Conservation (phyloP, 192 early-diverging fungal genomes). For the Rhizoclosmatium globosum region DNA sequence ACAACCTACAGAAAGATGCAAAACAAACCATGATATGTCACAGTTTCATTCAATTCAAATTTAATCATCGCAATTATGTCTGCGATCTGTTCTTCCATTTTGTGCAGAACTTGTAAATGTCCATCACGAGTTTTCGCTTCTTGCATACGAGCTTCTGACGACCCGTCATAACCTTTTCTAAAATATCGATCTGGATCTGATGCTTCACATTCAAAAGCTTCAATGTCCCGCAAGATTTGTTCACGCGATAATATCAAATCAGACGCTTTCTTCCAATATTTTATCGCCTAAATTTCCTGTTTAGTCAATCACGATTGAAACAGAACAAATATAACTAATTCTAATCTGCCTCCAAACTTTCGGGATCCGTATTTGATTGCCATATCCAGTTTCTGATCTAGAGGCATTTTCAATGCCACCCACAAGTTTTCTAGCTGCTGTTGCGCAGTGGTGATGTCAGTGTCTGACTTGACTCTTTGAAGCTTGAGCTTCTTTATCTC, state of each 20-base stretch:
- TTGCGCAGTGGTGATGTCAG: constrained; percentile 51
- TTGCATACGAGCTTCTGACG: constrained; percentile 53
- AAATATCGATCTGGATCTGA: constrained; percentile 62
- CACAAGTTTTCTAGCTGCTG: constrained; percentile 59
- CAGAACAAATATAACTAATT: constrained; percentile 43
- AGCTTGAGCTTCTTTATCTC: neutral
- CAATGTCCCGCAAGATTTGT: constrained; percentile 51
- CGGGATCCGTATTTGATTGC: constrained; percentile 65
- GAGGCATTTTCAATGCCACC: constrained; percentile 60
- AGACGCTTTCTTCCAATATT: constrained; percentile 54
- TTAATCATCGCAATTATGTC: constrained; percentile 53
- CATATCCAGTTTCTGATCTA: constrained; percentile 67
- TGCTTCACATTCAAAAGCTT: constrained; percentile 53
- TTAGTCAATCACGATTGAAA: neutral
- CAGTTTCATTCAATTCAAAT: constrained; percentile 57
- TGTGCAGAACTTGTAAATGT: constrained; percentile 52
- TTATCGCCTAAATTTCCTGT: constrained; percentile 48
- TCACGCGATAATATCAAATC: constrained; percentile 54
- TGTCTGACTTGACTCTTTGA: constrained; percentile 16
- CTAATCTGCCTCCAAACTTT: constrained; percentile 52
- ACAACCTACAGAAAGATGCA: neutral
- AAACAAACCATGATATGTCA: constrained; percentile 58
- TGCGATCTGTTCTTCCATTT: constrained; percentile 49
- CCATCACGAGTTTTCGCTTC: constrained; percentile 57
- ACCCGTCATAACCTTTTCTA: constrained; percentile 48